phyloP scores from a whole-genome alignment of 768 basidiomycete species.

The Tricholoma hemisulphureum region DNA sequence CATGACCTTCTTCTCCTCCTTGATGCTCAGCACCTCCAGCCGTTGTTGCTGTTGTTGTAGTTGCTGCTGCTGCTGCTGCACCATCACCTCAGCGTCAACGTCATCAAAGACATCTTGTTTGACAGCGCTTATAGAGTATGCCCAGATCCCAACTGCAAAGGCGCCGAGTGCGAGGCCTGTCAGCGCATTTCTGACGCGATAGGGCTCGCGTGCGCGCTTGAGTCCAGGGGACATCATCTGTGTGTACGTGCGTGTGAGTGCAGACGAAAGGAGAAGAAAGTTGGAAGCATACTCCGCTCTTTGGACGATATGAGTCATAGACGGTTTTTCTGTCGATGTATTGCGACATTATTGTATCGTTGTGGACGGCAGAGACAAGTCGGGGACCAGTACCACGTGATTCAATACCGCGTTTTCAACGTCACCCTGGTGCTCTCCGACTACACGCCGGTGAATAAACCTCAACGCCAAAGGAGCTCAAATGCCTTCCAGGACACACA shows the following conservation, averaged over 20 bases:
- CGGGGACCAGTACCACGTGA: neutral
- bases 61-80: slow-evolving; percentile 46
- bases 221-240: slow-evolving; percentile 88
- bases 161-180: slow-evolving; percentile 70
- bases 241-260: neutral
- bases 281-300: slow-evolving; percentile 42
- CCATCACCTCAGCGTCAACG: slow-evolving; percentile 73
- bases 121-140: slow-evolving; percentile 91
- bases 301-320: slow-evolving; percentile 50
- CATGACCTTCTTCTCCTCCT: slow-evolving; percentile 27
- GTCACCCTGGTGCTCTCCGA: too few species aligned
- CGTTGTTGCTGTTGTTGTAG: slow-evolving; percentile 38
- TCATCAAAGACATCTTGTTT: slow-evolving; percentile 92
- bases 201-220: slow-evolving; percentile 83
- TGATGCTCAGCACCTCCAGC: slow-evolving; percentile 24
- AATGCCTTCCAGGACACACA: too few species aligned
- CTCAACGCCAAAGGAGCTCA: too few species aligned
- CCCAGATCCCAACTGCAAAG: slow-evolving; percentile 82
- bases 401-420: neutral
- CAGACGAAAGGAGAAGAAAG: neutral
- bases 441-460: too few species aligned
- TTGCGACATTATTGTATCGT: slow-evolving; percentile 18
- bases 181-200: slow-evolving; percentile 72
- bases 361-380: too few species aligned
- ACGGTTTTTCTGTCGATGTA: slow-evolving; percentile 47